Evolutionary conservation across 2,329 filamentous ascomycete genomes (phyloP).

Genomic region (Gremmenia infestans): DNA sequence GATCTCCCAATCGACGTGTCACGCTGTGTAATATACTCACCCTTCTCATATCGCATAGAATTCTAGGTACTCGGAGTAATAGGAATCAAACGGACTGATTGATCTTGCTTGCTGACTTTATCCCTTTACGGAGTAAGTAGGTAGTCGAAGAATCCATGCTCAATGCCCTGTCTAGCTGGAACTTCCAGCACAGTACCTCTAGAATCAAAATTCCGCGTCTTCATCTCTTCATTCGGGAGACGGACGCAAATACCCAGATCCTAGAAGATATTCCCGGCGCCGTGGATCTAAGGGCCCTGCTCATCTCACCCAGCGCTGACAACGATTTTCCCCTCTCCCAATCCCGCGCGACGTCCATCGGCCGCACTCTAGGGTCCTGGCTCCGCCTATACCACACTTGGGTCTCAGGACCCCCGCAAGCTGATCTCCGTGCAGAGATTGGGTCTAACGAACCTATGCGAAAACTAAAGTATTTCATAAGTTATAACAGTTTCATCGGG

Average conservation of each 20-base stretch:
- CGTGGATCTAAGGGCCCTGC: conserved; percentile 44
- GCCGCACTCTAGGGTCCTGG: conserved; percentile 46
- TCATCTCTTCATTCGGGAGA: conserved; percentile 40
- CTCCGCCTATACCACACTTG: conserved; percentile 38
- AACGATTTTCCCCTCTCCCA: conserved; percentile 27
- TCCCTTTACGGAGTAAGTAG: conserved; percentile 14
- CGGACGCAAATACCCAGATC: conserved; percentile 45
- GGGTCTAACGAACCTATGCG: conserved; percentile 42
- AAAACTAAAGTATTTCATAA: conserved; percentile 46
- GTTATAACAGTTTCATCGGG: conserved; percentile 39
- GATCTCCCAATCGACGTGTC: conserved; percentile 42
- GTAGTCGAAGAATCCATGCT: conserved; percentile 43
- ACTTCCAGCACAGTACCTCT: conserved; percentile 25
- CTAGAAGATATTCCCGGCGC: conserved; percentile 46
- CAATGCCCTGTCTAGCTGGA: conserved; percentile 30
- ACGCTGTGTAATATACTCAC: conserved; percentile 42
- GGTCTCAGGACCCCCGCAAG: conserved; percentile 11
- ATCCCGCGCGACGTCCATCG: conserved; percentile 36
- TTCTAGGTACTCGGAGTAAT: too few species aligned
- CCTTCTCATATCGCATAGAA: too few species aligned
- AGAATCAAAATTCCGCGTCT: conserved; percentile 43
- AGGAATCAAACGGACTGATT: too few species aligned
- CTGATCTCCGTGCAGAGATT: conserved; percentile 36
- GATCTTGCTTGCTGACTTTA: too few species aligned
- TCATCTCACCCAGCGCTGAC: conserved; percentile 17